Evolutionary conservation across 2,329 filamentous ascomycete species (phyloP), one percentile per base, ranked within the genome.

Genomic region (Fusarium brevicatenulatum): DNA sequence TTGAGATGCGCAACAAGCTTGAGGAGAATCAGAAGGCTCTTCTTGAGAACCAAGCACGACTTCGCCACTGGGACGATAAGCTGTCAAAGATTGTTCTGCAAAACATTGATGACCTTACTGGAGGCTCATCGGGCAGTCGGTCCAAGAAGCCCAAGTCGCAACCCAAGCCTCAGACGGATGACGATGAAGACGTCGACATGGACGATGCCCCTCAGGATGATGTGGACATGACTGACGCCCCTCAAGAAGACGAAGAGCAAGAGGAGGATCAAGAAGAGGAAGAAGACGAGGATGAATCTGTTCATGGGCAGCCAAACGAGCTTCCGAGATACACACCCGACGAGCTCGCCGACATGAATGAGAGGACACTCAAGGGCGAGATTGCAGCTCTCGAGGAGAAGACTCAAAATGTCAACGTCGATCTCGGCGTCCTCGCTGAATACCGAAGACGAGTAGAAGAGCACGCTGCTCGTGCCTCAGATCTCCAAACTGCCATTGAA

Each of bases 1-100:
- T 99, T 69, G 96, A 99, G 82, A 98, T 98, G 95, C 93, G 93
- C 71, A 98, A 98, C 83, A 97, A 97, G 84, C 91, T 99, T 3
- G 96, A 98, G 79, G 95, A 98, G 80, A 96, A 95, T 81, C 93
- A 97, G 74, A 99, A 99, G 83, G 90, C 92, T 15, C 88, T 98
- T 19, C 83, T 85, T 1, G 95, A 98, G 79, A 97, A 97, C 82
- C 91, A 97, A 81, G 95, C 93, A 82, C 91, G 93, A 67, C 88
- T 93, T 44, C 88, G 87, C 42, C 94, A 97, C 84, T 98, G 95
- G 95, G 86, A 95, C 61, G 94, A 97, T 68, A 98, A 98, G 84
- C 86, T 97, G 13, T 87, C 88, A 58, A 98, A 97, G 84, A 89
- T 99, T 32, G 84, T 88, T 7, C 85, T 98, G 42, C 95, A 98